These are phyloP conservation scores for Mercurialis annua DNA, from an alignment of 345 rosid genomes.

Conservation along the genomic window DNA sequence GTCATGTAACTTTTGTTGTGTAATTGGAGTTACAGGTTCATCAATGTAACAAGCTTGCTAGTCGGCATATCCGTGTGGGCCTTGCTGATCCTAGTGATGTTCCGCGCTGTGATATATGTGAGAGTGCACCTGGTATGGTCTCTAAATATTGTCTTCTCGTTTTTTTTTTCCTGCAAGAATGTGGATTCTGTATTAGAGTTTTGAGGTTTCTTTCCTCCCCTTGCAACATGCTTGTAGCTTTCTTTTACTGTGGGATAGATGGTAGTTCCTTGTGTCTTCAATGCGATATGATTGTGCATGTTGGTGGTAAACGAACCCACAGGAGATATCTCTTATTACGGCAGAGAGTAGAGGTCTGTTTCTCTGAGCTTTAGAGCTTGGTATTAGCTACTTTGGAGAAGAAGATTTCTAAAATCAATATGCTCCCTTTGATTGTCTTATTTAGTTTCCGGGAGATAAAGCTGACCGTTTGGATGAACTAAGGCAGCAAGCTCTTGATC, in stretches of 20 bases:
- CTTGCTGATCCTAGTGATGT: constrained; percentile 71
- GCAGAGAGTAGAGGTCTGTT: constrained; percentile 81
- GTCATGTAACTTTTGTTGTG: neutral
- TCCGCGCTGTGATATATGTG: constrained; percentile 80
- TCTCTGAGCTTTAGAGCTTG: constrained; percentile 10
- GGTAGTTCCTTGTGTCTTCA: constrained; percentile 85
- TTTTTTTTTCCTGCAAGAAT: constrained; percentile 5
- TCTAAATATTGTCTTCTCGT: neutral
- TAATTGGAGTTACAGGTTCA: constrained; percentile 52
- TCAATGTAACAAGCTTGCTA: constrained; percentile 82
- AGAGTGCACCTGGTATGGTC: constrained; percentile 69
- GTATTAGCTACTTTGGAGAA: constrained; percentile 9
- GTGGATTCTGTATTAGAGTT: neutral
- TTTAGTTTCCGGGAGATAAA: constrained; percentile 81
- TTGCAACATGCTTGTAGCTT: constrained; percentile 45
- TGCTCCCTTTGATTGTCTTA: constrained; percentile 15
- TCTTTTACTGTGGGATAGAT: constrained; percentile 86
- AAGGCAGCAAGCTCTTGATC: constrained; percentile 30
- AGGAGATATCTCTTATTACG: constrained; percentile 65
- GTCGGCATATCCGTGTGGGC: constrained; percentile 75
- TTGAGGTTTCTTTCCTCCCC: constrained; percentile 21
- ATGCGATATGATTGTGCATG: constrained; percentile 88
- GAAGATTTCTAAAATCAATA: constrained; percentile 15
- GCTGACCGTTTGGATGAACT: constrained; percentile 43
- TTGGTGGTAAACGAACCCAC: constrained; percentile 85